A percentile compares a stretch with the other conserved stretches of the same genome.
Conservation (phyloP, 2,329 filamentous ascomycete genomes). For the Colletotrichum tropicicola region DNA sequence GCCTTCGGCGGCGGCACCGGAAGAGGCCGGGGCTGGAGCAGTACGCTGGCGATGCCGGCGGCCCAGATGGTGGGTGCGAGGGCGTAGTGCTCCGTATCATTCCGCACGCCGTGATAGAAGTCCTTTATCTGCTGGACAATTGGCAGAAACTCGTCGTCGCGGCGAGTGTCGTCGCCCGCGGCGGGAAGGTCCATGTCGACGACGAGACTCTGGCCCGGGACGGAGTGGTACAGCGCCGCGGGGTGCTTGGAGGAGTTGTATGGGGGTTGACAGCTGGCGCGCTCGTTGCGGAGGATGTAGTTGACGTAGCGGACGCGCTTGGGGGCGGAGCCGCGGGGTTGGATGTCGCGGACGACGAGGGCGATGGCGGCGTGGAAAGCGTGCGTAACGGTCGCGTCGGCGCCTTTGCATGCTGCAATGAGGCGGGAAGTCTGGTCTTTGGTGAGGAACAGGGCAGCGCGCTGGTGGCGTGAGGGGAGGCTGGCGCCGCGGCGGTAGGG, state of each 20-base stretch:
- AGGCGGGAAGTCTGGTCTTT: slow-evolving; percentile 31
- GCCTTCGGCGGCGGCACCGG: slow-evolving; percentile 38
- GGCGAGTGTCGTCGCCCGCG: background rate
- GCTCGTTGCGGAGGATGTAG: slow-evolving; percentile 44
- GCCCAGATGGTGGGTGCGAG: slow-evolving; percentile 37
- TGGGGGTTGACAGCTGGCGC: slow-evolving; percentile 34
- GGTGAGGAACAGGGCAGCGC: slow-evolving; percentile 33
- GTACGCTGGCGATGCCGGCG: slow-evolving; percentile 23
- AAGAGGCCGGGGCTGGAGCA: background rate
- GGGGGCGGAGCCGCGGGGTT: background rate
- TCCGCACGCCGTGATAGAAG: slow-evolving; percentile 39
- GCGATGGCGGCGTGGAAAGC: slow-evolving; percentile 44
- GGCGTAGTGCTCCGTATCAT: slow-evolving; percentile 40
- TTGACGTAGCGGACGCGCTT: slow-evolving; percentile 37
- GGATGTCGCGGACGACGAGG: slow-evolving; percentile 38
- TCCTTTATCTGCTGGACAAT: slow-evolving; percentile 36
- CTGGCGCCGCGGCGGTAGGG: slow-evolving; percentile 32
- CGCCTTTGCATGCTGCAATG: slow-evolving; percentile 29
- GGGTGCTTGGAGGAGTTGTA: slow-evolving; percentile 36
- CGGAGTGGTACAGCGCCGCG: slow-evolving; percentile 41
- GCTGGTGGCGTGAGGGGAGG: slow-evolving; percentile 36
- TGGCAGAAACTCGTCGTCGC: slow-evolving; percentile 33
- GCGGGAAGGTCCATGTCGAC: slow-evolving; percentile 36
- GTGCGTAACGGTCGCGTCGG: slow-evolving; percentile 39
- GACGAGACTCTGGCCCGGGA: slow-evolving; percentile 35